Evolutionary conservation across 768 basidiomycete species (phyloP), one percentile per base, ranked within the genome.

Genomic region (Boletus patriciae): DNA sequence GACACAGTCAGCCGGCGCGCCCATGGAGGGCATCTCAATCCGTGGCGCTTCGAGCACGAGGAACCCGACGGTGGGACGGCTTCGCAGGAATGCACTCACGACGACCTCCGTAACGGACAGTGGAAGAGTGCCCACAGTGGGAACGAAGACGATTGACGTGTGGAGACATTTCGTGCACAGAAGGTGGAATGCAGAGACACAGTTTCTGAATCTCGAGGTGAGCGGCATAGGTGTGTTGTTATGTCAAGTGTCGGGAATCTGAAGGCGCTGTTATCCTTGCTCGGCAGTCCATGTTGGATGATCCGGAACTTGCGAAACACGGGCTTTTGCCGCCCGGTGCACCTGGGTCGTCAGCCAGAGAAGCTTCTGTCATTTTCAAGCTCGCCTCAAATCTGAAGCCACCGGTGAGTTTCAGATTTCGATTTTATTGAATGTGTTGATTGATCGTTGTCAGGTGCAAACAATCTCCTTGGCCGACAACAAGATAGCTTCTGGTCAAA

Each of bases 351-450:
- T 77, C 82, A 25, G 67, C 73, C 21, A 83, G 78, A 57, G 88
- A 91, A 64, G 85, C 88, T 0, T 83, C 87, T 6, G 93, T 95
- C 11, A 85, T 98, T 44, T 94, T 94, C 78, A 94, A 94, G 71
- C 77, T 95, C 12, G 92, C 94, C 1, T 79, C 83, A 19, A 81
- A 87, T 62, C 82, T 94, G 51, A 84, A 83, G 61, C 93, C 94
- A 37, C 80, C 84, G 54, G 92, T 91, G 64, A 52, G 77, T 65
- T 25, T 50, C 16, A 27, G 4, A 25, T 44, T 48, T 19, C 42
- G 54, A 18, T 21, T 9, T 21, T 8, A 3, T 41, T 15, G 3
- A 3, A 40, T 6, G 11, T 13, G n/a, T 44, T 37, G 31, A 38
- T 23, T 46, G 50, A 61, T 27, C 23, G 3, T 54, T 43, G 12